A percentile compares a stretch with the other conserved stretches of the same genome.
phyloP scores from a whole-genome alignment of 139 green algal species.

The Coelastrella sp. region DNA sequence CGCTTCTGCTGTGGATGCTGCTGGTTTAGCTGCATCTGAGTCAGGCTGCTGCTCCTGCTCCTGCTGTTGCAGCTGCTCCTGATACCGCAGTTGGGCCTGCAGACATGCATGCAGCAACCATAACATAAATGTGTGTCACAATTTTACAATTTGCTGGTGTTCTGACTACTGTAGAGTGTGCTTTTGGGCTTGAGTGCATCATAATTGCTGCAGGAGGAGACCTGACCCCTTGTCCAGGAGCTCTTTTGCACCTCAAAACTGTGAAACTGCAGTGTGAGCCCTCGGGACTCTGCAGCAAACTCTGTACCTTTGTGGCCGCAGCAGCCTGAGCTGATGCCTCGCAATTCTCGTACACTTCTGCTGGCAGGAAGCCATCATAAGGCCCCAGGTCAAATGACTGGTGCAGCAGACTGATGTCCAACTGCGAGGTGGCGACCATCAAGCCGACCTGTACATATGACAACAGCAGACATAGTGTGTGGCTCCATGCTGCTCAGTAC shows the following conservation, averaged over 20 bases:
- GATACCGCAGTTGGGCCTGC: not conserved
- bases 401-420: slow-evolving; percentile 64
- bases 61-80: not conserved
- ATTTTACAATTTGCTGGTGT: not conserved
- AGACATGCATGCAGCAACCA: not conserved
- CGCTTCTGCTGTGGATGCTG: not conserved
- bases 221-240: not conserved
- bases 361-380: slow-evolving; percentile 73
- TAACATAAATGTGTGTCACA: not conserved
- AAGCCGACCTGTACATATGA: slow-evolving; percentile 61
- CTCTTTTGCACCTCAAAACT: not conserved
- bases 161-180: not conserved
- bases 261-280: not conserved
- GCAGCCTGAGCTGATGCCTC: slow-evolving; percentile 30
- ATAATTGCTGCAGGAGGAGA: not conserved
- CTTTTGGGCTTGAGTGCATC: not conserved
- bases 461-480: not conserved
- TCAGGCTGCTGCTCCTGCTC: not conserved
- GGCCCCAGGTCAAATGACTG: slow-evolving; percentile 74
- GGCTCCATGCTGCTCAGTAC: not conserved
- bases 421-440: slow-evolving; percentile 63
- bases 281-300: too few relatives aligned
- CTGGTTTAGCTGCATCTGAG: not conserved
- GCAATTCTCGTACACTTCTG: slow-evolving; percentile 62
- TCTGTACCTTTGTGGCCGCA: not conserved